Conservation (phyloP, 1,284 basidiomycete species). For the Cryptococcus floricola region DNA sequence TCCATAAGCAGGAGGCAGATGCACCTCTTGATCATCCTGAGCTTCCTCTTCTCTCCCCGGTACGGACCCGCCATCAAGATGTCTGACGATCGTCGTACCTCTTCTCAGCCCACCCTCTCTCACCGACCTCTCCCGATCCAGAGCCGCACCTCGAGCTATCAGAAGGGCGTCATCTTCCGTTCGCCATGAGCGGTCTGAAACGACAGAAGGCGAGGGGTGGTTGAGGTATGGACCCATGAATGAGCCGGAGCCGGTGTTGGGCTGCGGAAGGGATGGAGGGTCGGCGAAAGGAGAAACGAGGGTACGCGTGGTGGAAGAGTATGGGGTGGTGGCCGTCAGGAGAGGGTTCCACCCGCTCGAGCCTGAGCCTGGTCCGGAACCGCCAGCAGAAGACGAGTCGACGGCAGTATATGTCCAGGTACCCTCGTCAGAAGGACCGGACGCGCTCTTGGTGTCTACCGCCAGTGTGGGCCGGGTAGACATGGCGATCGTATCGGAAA, state of each 20-base stretch:
- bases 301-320: background rate
- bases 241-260: background rate
- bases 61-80: constrained; percentile 11
- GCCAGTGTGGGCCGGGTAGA: background rate
- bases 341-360: background rate
- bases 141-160: background rate
- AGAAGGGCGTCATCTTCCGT: constrained; percentile 12
- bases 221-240: background rate
- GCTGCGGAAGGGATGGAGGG: background rate
- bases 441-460: constrained; percentile 1
- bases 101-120: background rate
- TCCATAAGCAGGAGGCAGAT: constrained; percentile 15
- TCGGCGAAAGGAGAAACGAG: constrained; percentile 8
- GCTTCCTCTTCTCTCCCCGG: too few species aligned
- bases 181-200: constrained; percentile 13
- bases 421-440: background rate
- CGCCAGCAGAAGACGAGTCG: background rate
- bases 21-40: background rate
- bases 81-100: constrained; percentile 14
- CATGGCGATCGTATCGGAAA: background rate
- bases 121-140: background rate
- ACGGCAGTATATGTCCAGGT: background rate
- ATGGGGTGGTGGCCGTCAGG: background rate
- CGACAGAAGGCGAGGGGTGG: background rate
- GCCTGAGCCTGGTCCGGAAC: background rate